Conservation (phyloP, 306 rosid genomes). For the Rosa chinensis region DNA sequence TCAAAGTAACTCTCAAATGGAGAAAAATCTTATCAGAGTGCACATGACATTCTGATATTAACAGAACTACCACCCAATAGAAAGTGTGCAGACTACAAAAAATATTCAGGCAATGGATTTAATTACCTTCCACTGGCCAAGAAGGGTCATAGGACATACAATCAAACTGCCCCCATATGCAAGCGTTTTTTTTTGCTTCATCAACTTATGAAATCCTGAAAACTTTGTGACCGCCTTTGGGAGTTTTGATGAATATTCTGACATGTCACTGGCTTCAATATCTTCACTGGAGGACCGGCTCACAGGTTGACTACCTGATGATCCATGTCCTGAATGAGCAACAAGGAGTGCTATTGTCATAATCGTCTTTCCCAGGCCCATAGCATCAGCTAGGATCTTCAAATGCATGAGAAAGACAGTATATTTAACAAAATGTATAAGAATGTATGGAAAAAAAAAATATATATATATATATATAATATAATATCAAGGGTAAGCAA, state of each 20-base stretch:
- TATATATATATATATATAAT: no score
- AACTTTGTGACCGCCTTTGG: constrained; percentile 49
- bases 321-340: constrained; percentile 65
- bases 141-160: constrained; percentile 89
- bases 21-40: constrained; percentile 9
- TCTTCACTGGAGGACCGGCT: constrained; percentile 41
- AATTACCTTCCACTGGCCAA: constrained; percentile 95
- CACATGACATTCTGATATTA: constrained; percentile 13
- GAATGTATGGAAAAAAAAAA: constrained; percentile 2
- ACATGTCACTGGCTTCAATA: constrained; percentile 37
- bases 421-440: constrained; percentile 19
- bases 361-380: constrained; percentile 98
- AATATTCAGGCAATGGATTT: not conserved
- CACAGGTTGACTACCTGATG: constrained; percentile 42
- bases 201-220: constrained; percentile 67
- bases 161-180: constrained; percentile 77
- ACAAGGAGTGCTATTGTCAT: constrained; percentile 92
- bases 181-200: constrained; percentile 51
- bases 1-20: constrained; percentile 26
- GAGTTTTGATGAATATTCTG: constrained; percentile 33
- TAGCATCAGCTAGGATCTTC: constrained; percentile 97
- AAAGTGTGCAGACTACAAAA: constrained; percentile 20
- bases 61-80: constrained; percentile 2
- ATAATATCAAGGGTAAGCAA: constrained; percentile 15
- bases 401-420: constrained; percentile 34